Base-by-base conservation (phyloP, 2,329 filamentous ascomycete species). In the Aspergillus japonicus region DNA sequence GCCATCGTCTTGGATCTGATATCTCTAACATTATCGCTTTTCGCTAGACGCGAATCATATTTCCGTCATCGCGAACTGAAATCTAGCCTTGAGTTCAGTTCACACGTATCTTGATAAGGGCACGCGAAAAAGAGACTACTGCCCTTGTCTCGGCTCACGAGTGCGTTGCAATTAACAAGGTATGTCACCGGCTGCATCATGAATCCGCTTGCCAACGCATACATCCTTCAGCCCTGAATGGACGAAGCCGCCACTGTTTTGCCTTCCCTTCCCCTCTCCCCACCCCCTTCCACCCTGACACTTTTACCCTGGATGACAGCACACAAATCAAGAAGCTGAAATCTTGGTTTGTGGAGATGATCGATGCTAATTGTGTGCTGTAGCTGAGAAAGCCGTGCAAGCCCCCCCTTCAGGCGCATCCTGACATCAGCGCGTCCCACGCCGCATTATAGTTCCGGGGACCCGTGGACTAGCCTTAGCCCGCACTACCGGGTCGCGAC, bases 191-290 rank as follows among this genome's bases (percentile, higher is more conserved):
- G 65, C 68, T 74, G 71, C 71, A 74, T 66, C 64, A 66, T 66
- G 51, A 61, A 62, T 64, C 66, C 67, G 66, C 67, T 69, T 76
- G 74, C 74, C 74, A 76, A 74, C 74, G 73, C 74, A 76, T 75
- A 74, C 74, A 71, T 73, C 66, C 68, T 63, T 68, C 62, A 66
- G 63, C 66, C 64, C 58, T 69, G 66, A 61, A 64, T 60, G 65
- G 60, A 66, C 65, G 68, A 69, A 70, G 64, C 67, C 64, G 66
- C 67, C 68, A 68, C 64, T 65, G 68, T 65, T 59, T 62, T 57
- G 52, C 52, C 59, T 53, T 56, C 53, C 55, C 50, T 47, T 59
- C 59, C 63, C 63, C 66, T 64, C 57, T 52, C 64, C 62, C 19
- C 12, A 19, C 35, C 50, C 35, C 21, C 53, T 56, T 56, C 64